Base-by-base conservation (phyloP, 2,329 filamentous ascomycete genomes). In the Monosporascus sp. region DNA sequence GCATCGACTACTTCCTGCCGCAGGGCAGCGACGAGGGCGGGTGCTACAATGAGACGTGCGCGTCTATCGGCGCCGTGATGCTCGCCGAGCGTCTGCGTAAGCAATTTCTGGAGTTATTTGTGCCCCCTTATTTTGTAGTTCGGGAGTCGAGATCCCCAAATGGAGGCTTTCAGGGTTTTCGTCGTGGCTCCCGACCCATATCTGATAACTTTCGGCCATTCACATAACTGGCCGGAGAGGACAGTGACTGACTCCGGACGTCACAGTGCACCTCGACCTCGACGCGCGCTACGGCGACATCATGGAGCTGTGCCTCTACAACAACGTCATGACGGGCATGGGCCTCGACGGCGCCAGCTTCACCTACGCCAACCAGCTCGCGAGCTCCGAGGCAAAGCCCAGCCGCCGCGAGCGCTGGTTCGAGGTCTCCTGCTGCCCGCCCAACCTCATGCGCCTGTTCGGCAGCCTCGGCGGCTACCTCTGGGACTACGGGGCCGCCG, bases 31-130 rank as follows among this genome's bases (percentile, higher is more conserved):
- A 84, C 54, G 82, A 84, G 55, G 82, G 82, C 4, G 83, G 82
- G 2, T 85, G 82, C 60, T 85, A 85, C 63, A 75, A 80, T 2
- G 82, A 85, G 64, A 86, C 83, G 0, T 85, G 80, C 61, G 83
- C 82, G 1, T 75, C 76, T 0, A 83, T 85, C 56, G 82, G 78
- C 7, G 75, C 82, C 2, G 81, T 84, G 71, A 83, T 85, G 79
- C 68, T 84, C 1, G 80, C 80, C 0, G 78, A 85, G 56, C 68
- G 82, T 5, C 62, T 85, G 8, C 67, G 31, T 34, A 34, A 34
- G 31, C 31, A 34, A 14, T 34, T 14, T 5, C 31, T 14, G 5
- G 11, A 14, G 31, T 34, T 14, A 34, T 14, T 34, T 14, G 9
- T 14, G 31, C 4, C 31, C 31, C 5, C 11, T 34, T 34, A 14